Conservation (phyloP, 768 basidiomycete genomes). For the Pleurotus eryngii region DNA sequence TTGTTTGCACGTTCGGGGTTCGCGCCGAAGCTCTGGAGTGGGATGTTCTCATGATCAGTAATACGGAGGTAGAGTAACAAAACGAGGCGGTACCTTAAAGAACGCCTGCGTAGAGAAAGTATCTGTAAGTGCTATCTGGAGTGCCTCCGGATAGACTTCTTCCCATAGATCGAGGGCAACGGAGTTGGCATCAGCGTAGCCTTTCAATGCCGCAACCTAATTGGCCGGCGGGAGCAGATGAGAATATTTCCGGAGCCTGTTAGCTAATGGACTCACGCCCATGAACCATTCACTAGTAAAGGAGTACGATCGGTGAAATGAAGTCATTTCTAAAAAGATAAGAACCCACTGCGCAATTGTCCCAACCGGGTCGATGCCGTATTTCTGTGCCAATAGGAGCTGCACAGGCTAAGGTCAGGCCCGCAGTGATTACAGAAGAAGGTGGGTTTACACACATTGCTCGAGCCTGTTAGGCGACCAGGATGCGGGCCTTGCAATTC, state of each 20-base stretch:
- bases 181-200: slow-evolving; percentile 75
- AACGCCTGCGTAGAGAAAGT: slow-evolving; percentile 90
- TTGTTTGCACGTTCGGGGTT: slow-evolving; percentile 58
- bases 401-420: slow-evolving; percentile 23
- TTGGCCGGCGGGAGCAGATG: neutral
- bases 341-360: slow-evolving; percentile 80
- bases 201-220: slow-evolving; percentile 78
- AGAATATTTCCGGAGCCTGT: neutral
- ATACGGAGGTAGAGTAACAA: neutral
- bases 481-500: slow-evolving; percentile 31
- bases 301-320: slow-evolving; percentile 11
- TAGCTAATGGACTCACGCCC: slow-evolving; percentile 51
- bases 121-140: slow-evolving; percentile 85
- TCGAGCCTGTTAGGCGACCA: slow-evolving; percentile 77
- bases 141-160: slow-evolving; percentile 52
- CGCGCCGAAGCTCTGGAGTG: slow-evolving; percentile 49
- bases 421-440: slow-evolving; percentile 1
- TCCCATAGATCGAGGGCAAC: slow-evolving; percentile 87
- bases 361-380: slow-evolving; percentile 64
- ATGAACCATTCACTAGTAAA: slow-evolving; percentile 81
- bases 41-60: neutral
- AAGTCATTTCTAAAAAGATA: neutral
- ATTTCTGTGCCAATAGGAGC: slow-evolving; percentile 83
- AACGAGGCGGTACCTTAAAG: slow-evolving; percentile 52
- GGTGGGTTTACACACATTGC: slow-evolving; percentile 64